Base-by-base conservation (phyloP, 2,329 filamentous ascomycete species). In the Pseudogymnoascus sp. region DNA sequence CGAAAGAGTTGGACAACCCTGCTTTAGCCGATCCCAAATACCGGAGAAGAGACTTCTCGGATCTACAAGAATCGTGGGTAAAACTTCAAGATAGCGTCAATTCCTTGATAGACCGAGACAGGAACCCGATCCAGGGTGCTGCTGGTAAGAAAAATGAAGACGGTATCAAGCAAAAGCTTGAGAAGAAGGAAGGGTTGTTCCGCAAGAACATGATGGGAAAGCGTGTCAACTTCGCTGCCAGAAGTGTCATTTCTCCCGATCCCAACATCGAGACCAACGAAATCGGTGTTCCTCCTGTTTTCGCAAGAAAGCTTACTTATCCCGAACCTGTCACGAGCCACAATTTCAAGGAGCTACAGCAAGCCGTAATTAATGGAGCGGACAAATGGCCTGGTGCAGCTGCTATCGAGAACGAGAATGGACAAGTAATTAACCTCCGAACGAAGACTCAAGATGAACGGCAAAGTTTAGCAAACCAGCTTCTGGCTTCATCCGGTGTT, bases 161-260 rank as follows among this genome's bases (percentile, higher is more conserved):
- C 67, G 95, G 96, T 69, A 96, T 99, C 78, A 99, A 99, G 78
- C 95, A 99, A 74, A 89, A 93, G 73, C 82, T 99, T 28, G 95
- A 99, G 78, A 99, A 99, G 82, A 99, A 99, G 78, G 96, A 99
- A 73, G 95, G 95, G 68, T 82, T 99, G 31, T 99, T 99, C 81
- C 84, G 95, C 71, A 97, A 96, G 80, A 97, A 99, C 77, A 97
- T 99, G 95, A 99, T 99, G 95, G 95, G 95, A 66, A 99, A 99
- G 81, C 92, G 95, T 80, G 95, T 99, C 78, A 97, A 99, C 76
- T 97, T 95, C 74, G 95, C 95, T 60, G 95, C 95, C 38, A 89
- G 95, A 75, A 96, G 90, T 82, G 95, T 99, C 74, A 99, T 99
- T 70, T 97, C 93, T 9, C 95, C 95, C 0, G 95, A 99, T 73